phyloP scores from a whole-genome alignment of 768 basidiomycete genomes.

The Macrolepiota dolichaula region DNA sequence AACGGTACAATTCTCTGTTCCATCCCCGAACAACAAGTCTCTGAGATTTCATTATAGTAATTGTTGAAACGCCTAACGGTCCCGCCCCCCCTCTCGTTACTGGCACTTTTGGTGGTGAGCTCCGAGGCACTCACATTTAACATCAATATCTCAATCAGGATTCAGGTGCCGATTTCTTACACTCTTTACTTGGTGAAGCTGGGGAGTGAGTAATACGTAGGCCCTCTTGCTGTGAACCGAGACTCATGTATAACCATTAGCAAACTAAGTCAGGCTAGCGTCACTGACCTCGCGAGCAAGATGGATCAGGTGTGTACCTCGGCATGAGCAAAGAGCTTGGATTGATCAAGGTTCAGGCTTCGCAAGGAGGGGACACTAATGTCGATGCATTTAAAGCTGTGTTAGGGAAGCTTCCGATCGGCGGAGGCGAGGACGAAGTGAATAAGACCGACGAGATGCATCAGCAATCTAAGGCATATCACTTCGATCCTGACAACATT shows the following conservation, averaged over 20 bases:
- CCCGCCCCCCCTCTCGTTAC: slow-evolving; percentile 62
- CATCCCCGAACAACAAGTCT: neutral
- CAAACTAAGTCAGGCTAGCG: slow-evolving; percentile 56
- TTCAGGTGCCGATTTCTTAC: slow-evolving; percentile 56
- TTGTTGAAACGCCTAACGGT: slow-evolving; percentile 51
- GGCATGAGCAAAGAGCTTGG: neutral
- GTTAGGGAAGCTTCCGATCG: slow-evolving; percentile 43
- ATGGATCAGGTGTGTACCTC: slow-evolving; percentile 35
- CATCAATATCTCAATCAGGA: neutral
- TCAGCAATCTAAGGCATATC: slow-evolving; percentile 52
- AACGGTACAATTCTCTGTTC: slow-evolving; percentile 29
- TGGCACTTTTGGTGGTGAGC: slow-evolving; percentile 58
- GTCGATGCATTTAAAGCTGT: slow-evolving; percentile 37
- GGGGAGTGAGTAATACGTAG: slow-evolving; percentile 45
- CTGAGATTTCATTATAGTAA: slow-evolving; percentile 23
- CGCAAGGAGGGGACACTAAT: slow-evolving; percentile 30
- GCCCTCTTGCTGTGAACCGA: neutral
- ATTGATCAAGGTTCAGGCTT: slow-evolving; percentile 19
- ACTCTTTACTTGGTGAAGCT: slow-evolving; percentile 63
- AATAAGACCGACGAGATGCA: slow-evolving; percentile 54
- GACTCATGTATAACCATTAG: slow-evolving; percentile 24
- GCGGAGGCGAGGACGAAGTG: slow-evolving; percentile 48
- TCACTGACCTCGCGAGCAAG: slow-evolving; percentile 53
- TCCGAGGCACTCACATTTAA: neutral
- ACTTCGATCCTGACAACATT: slow-evolving; percentile 59